Evolutionary conservation across 306 rosid species (phyloP), one percentile per base, ranked within the genome.

Genomic region (Lotus japonicus): DNA sequence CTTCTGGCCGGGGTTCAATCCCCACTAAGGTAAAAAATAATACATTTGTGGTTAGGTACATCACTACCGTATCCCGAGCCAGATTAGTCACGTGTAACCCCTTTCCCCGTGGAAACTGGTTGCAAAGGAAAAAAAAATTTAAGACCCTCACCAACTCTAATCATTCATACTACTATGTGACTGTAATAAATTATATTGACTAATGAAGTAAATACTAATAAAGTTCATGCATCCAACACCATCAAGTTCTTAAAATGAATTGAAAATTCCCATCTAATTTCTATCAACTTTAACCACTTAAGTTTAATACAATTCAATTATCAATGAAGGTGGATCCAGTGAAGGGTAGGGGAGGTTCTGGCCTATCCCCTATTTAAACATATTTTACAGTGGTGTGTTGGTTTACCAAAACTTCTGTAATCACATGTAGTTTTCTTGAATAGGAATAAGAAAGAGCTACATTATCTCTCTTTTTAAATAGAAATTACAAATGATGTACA

Each of bases 201-300:
- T 48, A 70, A n/a, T n/a, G 16, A 41, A 48, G 8, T 19, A 59
- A 59, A 71, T 71, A 5, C 7, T 31, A 68, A 68, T 39, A 41
- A 35, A 73, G 50, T 49, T 12, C 56, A 18, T 35, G 57, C 73
- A 58, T 14, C 74, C 52, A 55, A 55, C 79, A 7, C 18, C 38
- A 56, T 55, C 23, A 56, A 21, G 52, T 19, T 58, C 16, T 58
- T 42, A n/a, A 11, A 69, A 14, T 69, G 60, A 54, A 69, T 61
- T 61, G 18, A 69, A 38, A 54, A 53, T 36, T 11, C 52, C 42
- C 31, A 19, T 52, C 43, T 52, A 54, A 60, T 14, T 21, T 39
- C 9, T 49, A 60, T 56, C 21, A 17, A 53, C 59, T 52, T 69
- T 69, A 58, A 76, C 76, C 26, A 61, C n/a, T 62, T 44, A 19